Conservation (phyloP, 306 rosid genomes). For the Acacia crassicarpa region DNA sequence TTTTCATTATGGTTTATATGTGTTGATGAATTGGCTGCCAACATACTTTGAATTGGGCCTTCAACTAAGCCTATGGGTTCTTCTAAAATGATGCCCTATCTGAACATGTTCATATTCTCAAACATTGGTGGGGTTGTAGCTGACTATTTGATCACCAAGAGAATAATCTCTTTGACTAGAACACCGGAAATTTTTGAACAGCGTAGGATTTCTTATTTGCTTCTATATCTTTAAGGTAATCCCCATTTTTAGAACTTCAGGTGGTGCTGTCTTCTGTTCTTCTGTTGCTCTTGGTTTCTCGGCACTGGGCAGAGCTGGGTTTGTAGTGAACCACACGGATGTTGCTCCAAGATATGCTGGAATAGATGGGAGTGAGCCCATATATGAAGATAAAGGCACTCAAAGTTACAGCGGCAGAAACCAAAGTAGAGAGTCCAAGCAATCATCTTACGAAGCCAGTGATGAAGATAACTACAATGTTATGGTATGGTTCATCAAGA, state of each 20-base stretch:
- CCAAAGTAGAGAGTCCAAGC: too few species aligned
- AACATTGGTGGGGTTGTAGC: conserved; percentile 93
- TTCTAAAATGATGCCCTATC: conserved; percentile 93
- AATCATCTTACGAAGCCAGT: too few species aligned
- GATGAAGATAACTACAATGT: too few species aligned
- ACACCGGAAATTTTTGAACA: conserved; percentile 88
- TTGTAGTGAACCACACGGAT: conserved; percentile 97
- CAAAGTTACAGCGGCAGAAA: too few species aligned
- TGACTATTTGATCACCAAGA: conserved; percentile 72
- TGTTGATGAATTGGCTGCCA: conserved; percentile 97
- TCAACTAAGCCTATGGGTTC: conserved; percentile 98
- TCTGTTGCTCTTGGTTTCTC: conserved; percentile 96
- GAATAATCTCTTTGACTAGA: conserved; percentile 70
- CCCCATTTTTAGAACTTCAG: conserved; percentile 80
- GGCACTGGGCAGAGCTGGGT: conserved; percentile 97
- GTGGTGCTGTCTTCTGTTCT: conserved; percentile 92
- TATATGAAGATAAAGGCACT: too few species aligned
- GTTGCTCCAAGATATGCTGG: conserved; percentile 97
- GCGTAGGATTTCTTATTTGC: conserved; percentile 83
- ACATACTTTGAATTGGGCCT: conserved; percentile 94
- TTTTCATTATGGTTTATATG: conserved; percentile 91
- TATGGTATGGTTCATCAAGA: too few species aligned
- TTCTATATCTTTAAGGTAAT: conserved; percentile 71
- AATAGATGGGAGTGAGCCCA: conserved; percentile 74
- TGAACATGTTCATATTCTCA: conserved; percentile 92